Conservation (phyloP, 495 filamentous ascomycete species). For the Tuber melanosporum region DNA sequence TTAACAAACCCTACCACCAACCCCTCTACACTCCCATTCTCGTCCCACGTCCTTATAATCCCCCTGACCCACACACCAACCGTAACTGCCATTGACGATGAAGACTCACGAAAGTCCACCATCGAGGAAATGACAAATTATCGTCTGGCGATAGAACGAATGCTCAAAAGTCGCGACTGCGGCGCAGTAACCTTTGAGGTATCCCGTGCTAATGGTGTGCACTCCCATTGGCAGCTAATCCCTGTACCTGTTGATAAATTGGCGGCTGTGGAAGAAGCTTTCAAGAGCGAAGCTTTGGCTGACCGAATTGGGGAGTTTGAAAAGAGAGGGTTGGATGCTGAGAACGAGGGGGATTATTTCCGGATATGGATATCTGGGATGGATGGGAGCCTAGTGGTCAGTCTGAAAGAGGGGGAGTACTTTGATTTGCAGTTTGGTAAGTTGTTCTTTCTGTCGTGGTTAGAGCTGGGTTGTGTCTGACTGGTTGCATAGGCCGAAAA, state of each 20-base stretch:
- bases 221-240: constrained; percentile 91
- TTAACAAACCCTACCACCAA: constrained; percentile 64
- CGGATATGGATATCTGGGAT: constrained; percentile 70
- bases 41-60: constrained; percentile 84
- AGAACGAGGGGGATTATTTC: constrained; percentile 64
- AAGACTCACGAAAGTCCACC: constrained; percentile 51
- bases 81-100: constrained; percentile 54
- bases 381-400: constrained; percentile 47
- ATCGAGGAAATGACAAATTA: constrained; percentile 76
- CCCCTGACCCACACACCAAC: constrained; percentile 72
- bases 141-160: constrained; percentile 61
- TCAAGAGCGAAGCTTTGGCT: constrained; percentile 15
- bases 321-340: constrained; percentile 40
- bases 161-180: constrained; percentile 54
- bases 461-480: constrained; percentile 38
- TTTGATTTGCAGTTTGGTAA: constrained; percentile 56
- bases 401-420: constrained; percentile 47
- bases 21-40: constrained; percentile 58
- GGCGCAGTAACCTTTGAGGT: constrained; percentile 90
- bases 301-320: constrained; percentile 34
- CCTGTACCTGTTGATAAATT: constrained; percentile 64
- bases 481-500: constrained; percentile 48
- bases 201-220: constrained; percentile 66
- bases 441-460: not conserved
- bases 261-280: constrained; percentile 25